Evolutionary conservation across 176 grass and related monocot species (phyloP).

Genomic region (Oryza punctata): DNA sequence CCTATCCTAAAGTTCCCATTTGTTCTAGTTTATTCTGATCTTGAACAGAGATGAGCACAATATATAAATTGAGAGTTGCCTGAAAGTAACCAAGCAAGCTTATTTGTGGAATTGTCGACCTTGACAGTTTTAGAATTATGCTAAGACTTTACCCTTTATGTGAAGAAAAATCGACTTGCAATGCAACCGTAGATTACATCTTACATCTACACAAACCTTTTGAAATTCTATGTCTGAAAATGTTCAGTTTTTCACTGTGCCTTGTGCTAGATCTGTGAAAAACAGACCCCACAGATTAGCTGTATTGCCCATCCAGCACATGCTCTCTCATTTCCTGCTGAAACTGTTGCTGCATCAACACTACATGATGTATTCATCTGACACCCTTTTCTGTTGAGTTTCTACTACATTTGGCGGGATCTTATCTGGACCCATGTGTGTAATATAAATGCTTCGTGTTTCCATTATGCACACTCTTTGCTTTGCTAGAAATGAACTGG

Average conservation of each 20-base stretch:
- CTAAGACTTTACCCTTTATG: not conserved
- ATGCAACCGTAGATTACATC: not conserved
- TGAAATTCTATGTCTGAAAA: not conserved
- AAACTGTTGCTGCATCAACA: constrained; percentile 9
- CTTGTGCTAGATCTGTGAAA: constrained; percentile 6
- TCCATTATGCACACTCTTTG: constrained; percentile 2
- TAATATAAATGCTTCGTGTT: constrained; percentile 22
- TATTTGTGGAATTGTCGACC: not conserved
- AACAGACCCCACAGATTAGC: constrained; percentile 28
- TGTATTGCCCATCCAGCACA: constrained; percentile 32
- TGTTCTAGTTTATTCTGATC: not conserved
- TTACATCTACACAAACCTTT: not conserved
- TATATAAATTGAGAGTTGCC: not conserved
- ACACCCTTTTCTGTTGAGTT: constrained; percentile 38
- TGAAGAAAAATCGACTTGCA: not conserved
- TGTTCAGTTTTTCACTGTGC: not conserved
- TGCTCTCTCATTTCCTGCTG: constrained; percentile 24
- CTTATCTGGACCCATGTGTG: constrained; percentile 2
- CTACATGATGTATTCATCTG: constrained; percentile 33
- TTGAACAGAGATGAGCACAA: not conserved
- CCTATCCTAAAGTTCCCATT: not conserved
- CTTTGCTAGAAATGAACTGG: constrained; percentile 25
- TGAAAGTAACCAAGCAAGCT: not conserved
- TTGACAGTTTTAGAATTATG: not conserved
- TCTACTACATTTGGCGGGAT: constrained; percentile 37